phyloP scores from a whole-genome alignment of 768 basidiomycete genomes.

The Rubroboletus pulcherrimus region DNA sequence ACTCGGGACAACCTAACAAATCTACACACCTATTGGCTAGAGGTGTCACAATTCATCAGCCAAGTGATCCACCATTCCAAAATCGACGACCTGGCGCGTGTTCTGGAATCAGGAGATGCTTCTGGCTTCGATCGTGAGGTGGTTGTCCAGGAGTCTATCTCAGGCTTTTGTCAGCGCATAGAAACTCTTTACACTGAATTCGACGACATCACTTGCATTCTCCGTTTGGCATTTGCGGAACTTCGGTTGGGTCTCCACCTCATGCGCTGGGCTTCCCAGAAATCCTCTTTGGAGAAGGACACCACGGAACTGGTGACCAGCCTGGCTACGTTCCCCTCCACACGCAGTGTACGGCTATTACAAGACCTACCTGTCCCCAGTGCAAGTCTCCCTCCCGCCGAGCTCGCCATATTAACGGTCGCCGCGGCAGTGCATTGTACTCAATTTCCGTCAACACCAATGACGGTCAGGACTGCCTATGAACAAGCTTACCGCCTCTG shows the following conservation, averaged over 20 bases:
- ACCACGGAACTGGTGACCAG: slow-evolving; percentile 27
- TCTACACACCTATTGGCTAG: slow-evolving; percentile 67
- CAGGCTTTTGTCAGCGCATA: slow-evolving; percentile 73
- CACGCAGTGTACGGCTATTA: slow-evolving; percentile 39
- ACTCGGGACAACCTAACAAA: slow-evolving; percentile 41
- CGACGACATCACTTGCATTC: slow-evolving; percentile 62
- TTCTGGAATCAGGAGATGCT: slow-evolving; percentile 35
- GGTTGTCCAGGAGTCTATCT: slow-evolving; percentile 74
- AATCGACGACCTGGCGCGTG: slow-evolving; percentile 43
- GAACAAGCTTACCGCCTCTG: slow-evolving; percentile 77
- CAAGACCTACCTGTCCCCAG: slow-evolving; percentile 21
- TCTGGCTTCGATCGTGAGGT: slow-evolving; percentile 53
- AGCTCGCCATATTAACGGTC: slow-evolving; percentile 41
- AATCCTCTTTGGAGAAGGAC: slow-evolving; percentile 16
- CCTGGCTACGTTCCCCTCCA: slow-evolving; percentile 54
- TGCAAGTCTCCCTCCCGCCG: slow-evolving; percentile 20
- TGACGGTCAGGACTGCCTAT: slow-evolving; percentile 48
- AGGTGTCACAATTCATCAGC: slow-evolving; percentile 69
- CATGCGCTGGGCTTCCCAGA: slow-evolving; percentile 29
- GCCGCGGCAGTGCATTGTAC: slow-evolving; percentile 35
- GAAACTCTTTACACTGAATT: slow-evolving; percentile 64
- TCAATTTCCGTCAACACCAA: slow-evolving; percentile 5
- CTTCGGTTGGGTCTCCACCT: slow-evolving; percentile 72
- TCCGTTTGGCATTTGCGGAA: slow-evolving; percentile 63
- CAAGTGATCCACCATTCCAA: slow-evolving; percentile 51